A percentile compares a stretch with the other conserved stretches of the same genome.
Evolutionary conservation across 176 grass and related monocot species (phyloP).

Genomic region (Saccharum officinarum): DNA sequence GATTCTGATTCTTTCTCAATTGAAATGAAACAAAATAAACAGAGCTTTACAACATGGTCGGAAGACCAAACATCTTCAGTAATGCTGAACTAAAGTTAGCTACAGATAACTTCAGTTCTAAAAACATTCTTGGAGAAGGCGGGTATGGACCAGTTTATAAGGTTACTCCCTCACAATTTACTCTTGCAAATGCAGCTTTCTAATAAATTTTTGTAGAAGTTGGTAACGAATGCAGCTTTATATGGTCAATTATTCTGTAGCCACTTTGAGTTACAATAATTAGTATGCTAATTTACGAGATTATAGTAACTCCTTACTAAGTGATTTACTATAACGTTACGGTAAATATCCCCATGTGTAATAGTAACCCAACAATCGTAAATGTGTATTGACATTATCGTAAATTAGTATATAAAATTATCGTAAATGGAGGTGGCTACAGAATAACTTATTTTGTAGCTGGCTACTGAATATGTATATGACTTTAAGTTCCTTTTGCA

Average conservation of each 20-base stretch:
- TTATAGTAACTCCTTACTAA: no score
- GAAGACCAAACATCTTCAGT: constrained; percentile 12
- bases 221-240: neutral
- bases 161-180: neutral
- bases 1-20: neutral
- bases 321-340: no score
- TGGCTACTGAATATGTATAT: no score
- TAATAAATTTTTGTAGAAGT: neutral
- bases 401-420: no score
- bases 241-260: neutral
- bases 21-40: neutral
- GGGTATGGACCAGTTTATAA: constrained; percentile 19
- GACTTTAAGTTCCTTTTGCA: neutral
- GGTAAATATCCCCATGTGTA: no score
- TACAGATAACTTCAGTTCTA: constrained; percentile 5
- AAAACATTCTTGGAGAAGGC: constrained; percentile 19
- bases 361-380: no score
- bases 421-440: no score
- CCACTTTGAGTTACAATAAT: no score
- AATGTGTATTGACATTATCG: no score
- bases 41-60: constrained; percentile 19
- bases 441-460: no score
- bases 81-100: constrained; percentile 14
- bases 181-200: neutral
- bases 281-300: no score